Base-by-base conservation (phyloP, 345 rosid species). In the Moricandia moricandioides region DNA sequence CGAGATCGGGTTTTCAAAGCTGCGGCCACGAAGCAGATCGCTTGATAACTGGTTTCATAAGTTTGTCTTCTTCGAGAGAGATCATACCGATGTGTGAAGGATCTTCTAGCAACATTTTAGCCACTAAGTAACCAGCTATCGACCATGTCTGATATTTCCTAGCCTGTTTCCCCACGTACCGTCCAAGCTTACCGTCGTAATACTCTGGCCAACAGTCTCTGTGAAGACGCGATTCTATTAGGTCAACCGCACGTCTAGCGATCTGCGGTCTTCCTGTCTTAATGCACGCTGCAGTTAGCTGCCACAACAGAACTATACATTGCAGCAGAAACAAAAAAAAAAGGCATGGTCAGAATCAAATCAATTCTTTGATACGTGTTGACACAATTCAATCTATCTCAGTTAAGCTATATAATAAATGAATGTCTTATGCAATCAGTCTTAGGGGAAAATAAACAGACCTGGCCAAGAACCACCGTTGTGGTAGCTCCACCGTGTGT, bases 391-490 rank as follows among this genome's bases (percentile, higher is more conserved):
- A 43, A 43, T 45, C 52, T 45, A 45, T 45, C 52, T n/a, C 29
- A 29, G 56, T 29, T 17, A 31, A 14, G 29, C 12, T 8, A 27
- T n/a, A 60, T 60, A 0, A 31, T 3, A 45, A 10, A 31, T 45
- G 8, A 21, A 43, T 45, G 8, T 7, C 24, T 3, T 51, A 6
- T 17, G 14, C 14, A 43, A 43, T 43, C 52, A n/a, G 59, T 33
- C 24, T 24, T 16, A n/a, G 40, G 62, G 56, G 12, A 51, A 52
- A 55, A 14, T 62, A 63, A 27, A 13, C 68, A 69, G 57, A 87
- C 88, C 91, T 87, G 91, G 91, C 91, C 88, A 87, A 75, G 91
- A 85, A 61, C 91, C 87, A 3, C 91, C 91, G 10, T 87, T 87
- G 62, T 85, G 88, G 78, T 87, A 87, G 56, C 91, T 87, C 90